Conservation (phyloP, 148 eudicot species). For the Chenopodium berlandieri region DNA sequence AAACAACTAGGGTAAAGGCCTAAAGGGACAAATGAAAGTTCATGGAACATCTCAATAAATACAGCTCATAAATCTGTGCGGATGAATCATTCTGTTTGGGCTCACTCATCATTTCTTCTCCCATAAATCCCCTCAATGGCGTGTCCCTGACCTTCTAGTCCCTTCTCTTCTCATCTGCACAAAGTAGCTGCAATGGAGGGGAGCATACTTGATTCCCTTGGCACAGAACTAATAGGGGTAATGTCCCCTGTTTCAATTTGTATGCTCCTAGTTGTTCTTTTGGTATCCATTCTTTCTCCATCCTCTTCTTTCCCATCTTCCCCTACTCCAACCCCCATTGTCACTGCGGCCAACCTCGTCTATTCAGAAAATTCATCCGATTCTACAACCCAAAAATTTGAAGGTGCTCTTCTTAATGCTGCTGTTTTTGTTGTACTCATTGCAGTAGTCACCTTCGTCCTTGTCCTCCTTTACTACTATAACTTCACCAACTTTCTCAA, state of each 20-base stretch:
- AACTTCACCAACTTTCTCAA: slow-evolving; percentile 65
- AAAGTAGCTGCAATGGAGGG: slow-evolving; percentile 22
- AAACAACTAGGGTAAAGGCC: neutral
- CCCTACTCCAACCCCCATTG: slow-evolving; percentile 29
- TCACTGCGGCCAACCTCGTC: slow-evolving; percentile 83
- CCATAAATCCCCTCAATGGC: slow-evolving; percentile 6
- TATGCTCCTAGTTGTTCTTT: slow-evolving; percentile 65
- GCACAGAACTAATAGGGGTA: slow-evolving; percentile 63
- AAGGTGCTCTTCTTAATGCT: slow-evolving; percentile 79
- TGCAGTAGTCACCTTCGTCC: slow-evolving; percentile 64
- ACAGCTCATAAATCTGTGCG: neutral
- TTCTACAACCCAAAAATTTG: slow-evolving; percentile 57
- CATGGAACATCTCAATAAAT: neutral
- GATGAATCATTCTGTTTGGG: neutral
- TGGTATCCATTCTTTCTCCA: slow-evolving; percentile 35
- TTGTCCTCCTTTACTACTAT: slow-evolving; percentile 77
- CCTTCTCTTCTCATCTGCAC: neutral
- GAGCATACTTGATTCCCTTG: slow-evolving; percentile 63
- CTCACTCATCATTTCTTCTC: neutral
- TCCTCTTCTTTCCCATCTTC: slow-evolving; percentile 27
- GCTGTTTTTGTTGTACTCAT: slow-evolving; percentile 65
- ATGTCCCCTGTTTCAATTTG: slow-evolving; percentile 90
- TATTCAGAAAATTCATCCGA: slow-evolving; percentile 71
- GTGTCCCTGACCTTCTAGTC: neutral
- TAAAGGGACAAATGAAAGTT: neutral